phyloP scores from a whole-genome alignment of 768 basidiomycete species.

The Fistulinella prunicolor region DNA sequence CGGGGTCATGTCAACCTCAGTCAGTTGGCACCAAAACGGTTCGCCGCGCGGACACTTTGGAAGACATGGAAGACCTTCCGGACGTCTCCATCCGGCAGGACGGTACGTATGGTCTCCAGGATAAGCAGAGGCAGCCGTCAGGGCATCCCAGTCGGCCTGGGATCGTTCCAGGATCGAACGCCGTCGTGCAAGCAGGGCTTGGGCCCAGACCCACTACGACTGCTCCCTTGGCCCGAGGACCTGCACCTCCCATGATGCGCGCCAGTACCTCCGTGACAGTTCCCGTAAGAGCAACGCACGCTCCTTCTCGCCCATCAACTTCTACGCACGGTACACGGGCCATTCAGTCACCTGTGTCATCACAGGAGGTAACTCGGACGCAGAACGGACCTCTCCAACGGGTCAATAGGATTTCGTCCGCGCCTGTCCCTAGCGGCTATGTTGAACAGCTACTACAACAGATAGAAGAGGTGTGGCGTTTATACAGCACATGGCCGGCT shows the following conservation, averaged over 20 bases:
- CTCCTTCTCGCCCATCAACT: slow-evolving; percentile 13
- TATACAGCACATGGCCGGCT: slow-evolving; percentile 3
- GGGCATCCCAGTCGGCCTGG: slow-evolving; percentile 13
- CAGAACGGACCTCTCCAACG: slow-evolving; percentile 13
- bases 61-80: slow-evolving; percentile 54
- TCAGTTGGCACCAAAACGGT: slow-evolving; percentile 25
- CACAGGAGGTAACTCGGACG: slow-evolving; percentile 18
- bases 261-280: slow-evolving; percentile 10
- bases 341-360: slow-evolving; percentile 14
- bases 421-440: neutral
- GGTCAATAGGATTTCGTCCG: slow-evolving; percentile 4
- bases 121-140: slow-evolving; percentile 16
- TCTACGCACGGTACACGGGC: slow-evolving; percentile 12
- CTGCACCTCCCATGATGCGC: slow-evolving; percentile 10
- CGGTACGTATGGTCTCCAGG: slow-evolving; percentile 51
- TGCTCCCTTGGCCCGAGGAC: slow-evolving; percentile 13
- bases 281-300: slow-evolving; percentile 6
- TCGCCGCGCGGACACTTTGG: slow-evolving; percentile 23
- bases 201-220: slow-evolving; percentile 7
- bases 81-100: slow-evolving; percentile 60
- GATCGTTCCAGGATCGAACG: slow-evolving; percentile 7
- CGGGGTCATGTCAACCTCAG: slow-evolving; percentile 42
- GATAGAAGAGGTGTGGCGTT: slow-evolving; percentile 46
- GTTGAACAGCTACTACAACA: slow-evolving; percentile 30
- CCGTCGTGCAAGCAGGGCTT: slow-evolving; percentile 7